A percentile compares a stretch with the other conserved stretches of the same genome.
Evolutionary conservation across 352 stramenopile species (phyloP).

Genomic region (Phytophthora pini): DNA sequence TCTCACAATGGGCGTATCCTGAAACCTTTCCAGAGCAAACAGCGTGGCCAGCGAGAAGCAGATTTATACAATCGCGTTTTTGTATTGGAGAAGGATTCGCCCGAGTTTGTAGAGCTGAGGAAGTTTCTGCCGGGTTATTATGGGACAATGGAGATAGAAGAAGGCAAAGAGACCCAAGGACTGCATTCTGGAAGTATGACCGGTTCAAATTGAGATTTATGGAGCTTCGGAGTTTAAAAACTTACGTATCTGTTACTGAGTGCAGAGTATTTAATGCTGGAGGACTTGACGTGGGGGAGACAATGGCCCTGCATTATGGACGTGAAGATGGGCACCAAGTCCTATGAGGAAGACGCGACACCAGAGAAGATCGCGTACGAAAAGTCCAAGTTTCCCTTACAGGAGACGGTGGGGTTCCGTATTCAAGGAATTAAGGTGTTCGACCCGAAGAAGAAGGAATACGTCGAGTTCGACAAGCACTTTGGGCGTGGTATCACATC

Average conservation of each 20-base stretch:
- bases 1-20: conserved; percentile 70
- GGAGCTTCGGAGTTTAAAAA: neutral
- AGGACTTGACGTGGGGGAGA: conserved; percentile 90
- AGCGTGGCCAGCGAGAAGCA: conserved; percentile 72
- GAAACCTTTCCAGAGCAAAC: conserved; percentile 89
- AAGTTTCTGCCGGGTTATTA: conserved; percentile 69
- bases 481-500: conserved; percentile 78
- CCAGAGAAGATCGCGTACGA: conserved; percentile 92
- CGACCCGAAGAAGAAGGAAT: conserved; percentile 54
- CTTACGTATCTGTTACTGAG: conserved; percentile 3
- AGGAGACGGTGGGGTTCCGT: conserved; percentile 92
- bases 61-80: conserved; percentile 84
- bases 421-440: conserved; percentile 95
- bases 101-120: conserved; percentile 38
- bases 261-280: conserved; percentile 88
- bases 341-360: conserved; percentile 92
- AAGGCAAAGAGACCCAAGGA: conserved; percentile 11
- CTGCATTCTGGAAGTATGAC: conserved; percentile 46
- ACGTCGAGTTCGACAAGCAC: conserved; percentile 88
- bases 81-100: conserved; percentile 16
- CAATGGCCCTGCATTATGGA: conserved; percentile 94
- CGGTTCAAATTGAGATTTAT: neutral
- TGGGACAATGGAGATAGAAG: conserved; percentile 49
- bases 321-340: conserved; percentile 96
- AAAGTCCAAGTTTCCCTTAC: conserved; percentile 92